Evolutionary conservation across 2,329 filamentous ascomycete species (phyloP).

Genomic region (Epichloe scottii): DNA sequence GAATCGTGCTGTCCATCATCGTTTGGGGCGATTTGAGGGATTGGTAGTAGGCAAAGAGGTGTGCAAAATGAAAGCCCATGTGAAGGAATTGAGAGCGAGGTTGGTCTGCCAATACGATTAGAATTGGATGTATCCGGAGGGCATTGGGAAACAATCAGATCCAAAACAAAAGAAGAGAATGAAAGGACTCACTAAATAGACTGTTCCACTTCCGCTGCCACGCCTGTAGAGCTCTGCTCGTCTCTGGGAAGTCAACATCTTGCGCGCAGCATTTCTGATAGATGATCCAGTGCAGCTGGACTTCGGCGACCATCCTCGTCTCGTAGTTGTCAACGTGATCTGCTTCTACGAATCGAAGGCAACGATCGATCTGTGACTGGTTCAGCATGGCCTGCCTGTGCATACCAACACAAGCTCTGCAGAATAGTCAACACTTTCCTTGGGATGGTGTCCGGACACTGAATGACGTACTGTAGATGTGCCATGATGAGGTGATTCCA

Average conservation of each 20-base stretch:
- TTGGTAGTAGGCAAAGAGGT: slow-evolving; percentile 13
- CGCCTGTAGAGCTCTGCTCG: slow-evolving; percentile 5
- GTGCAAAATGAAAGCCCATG: slow-evolving; percentile 18
- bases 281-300: slow-evolving; percentile 17
- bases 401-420: slow-evolving; percentile 16
- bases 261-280: slow-evolving; percentile 10
- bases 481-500: slow-evolving; percentile 18
- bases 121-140: neutral
- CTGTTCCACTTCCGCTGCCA: slow-evolving; percentile 13
- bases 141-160: too few species aligned
- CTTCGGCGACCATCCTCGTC: slow-evolving; percentile 16
- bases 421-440: neutral
- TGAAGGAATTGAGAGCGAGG: slow-evolving; percentile 18
- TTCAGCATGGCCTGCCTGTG: slow-evolving; percentile 11
- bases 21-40: slow-evolving; percentile 10
- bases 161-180: too few species aligned
- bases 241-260: slow-evolving; percentile 6
- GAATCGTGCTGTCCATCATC: slow-evolving; percentile 5
- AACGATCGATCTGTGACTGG: slow-evolving; percentile 12
- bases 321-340: slow-evolving; percentile 13
- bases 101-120: slow-evolving; percentile 8
- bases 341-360: slow-evolving; percentile 6
- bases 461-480: slow-evolving; percentile 14
- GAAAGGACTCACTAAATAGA: slow-evolving; percentile 7
- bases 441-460: too few species aligned